phyloP scores from a whole-genome alignment of 1,284 basidiomycete genomes.

The Testicularia cyperi region DNA sequence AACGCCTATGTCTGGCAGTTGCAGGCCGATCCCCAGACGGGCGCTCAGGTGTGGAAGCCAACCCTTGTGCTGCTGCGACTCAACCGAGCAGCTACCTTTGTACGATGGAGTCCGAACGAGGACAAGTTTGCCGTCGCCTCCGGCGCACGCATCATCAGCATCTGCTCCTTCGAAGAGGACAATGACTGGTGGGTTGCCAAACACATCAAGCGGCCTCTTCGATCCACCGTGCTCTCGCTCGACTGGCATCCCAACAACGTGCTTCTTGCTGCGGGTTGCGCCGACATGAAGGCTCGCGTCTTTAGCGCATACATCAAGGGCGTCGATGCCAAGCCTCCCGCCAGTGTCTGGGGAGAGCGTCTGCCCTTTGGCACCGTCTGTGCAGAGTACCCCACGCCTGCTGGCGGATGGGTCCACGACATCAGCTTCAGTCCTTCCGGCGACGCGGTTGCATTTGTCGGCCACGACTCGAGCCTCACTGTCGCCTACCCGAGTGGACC shows the following conservation, averaged over 20 bases:
- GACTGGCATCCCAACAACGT: constrained; percentile 99
- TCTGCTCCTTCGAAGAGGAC: constrained; percentile 59
- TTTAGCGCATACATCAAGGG: constrained; percentile 99
- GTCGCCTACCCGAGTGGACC: constrained; percentile 54
- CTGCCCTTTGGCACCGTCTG: constrained; percentile 97
- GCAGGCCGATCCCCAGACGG: constrained; percentile 70
- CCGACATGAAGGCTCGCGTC: constrained; percentile 95
- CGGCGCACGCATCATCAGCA: constrained; percentile 68
- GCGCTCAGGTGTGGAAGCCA: constrained; percentile 79
- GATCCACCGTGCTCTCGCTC: constrained; percentile 86
- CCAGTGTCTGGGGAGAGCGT: constrained; percentile 94
- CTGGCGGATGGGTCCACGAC: constrained; percentile 94
- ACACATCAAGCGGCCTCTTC: constrained; percentile 93
- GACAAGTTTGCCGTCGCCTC: constrained; percentile 99
- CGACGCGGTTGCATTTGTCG: constrained; percentile 85
- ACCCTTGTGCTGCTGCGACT: constrained; percentile 93
- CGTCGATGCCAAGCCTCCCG: constrained; percentile 84
- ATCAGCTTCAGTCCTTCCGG: constrained; percentile 95
- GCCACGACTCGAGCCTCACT: constrained; percentile 64
- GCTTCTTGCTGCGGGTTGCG: constrained; percentile 86
- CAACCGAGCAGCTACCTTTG: constrained; percentile 92
- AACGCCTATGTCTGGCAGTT: constrained; percentile 99
- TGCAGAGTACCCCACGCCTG: constrained; percentile 83
- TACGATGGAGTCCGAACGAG: constrained; percentile 94
- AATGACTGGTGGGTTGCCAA: constrained; percentile 99